Evolutionary conservation across 2,329 filamentous ascomycete genomes (phyloP).

Genomic region (Pestalotiopsis sp.): DNA sequence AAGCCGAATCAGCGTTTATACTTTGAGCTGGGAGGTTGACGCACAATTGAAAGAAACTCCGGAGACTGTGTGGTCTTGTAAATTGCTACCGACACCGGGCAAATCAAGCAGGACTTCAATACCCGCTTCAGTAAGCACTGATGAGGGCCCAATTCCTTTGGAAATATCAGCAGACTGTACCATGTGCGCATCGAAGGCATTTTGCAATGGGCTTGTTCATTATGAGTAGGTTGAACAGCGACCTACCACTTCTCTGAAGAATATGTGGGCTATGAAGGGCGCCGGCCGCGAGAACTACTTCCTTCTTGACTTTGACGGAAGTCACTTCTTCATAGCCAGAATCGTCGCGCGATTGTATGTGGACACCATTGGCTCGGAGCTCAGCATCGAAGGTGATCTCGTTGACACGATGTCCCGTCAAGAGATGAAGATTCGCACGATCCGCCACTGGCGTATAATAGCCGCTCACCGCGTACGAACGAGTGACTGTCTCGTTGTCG

Average conservation of each 20-base stretch:
- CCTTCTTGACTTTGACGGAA: neutral
- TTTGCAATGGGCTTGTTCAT: neutral
- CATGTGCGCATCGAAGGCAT: neutral
- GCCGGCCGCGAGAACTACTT: neutral
- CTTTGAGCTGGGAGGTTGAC: neutral
- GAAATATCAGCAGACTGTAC: neutral
- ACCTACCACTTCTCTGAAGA: neutral
- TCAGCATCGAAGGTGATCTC: neutral
- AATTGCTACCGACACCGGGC: constrained; percentile 34
- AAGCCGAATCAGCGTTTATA: neutral
- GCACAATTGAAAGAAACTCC: neutral
- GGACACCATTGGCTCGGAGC: neutral
- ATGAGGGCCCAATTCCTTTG: neutral
- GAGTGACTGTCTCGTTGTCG: neutral
- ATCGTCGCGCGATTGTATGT: neutral
- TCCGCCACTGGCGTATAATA: constrained; percentile 3
- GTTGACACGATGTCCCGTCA: neutral
- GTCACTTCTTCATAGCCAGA: neutral
- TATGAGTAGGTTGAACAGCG: no score
- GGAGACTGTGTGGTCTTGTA: constrained; percentile 22
- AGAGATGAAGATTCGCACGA: neutral
- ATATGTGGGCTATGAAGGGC: neutral
- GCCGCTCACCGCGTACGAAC: constrained; percentile 3
- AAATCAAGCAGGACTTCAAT: constrained; percentile 26
- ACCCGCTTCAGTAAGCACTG: neutral